Conservation (phyloP, 2,329 filamentous ascomycete species). For the Botrytis squamosa region DNA sequence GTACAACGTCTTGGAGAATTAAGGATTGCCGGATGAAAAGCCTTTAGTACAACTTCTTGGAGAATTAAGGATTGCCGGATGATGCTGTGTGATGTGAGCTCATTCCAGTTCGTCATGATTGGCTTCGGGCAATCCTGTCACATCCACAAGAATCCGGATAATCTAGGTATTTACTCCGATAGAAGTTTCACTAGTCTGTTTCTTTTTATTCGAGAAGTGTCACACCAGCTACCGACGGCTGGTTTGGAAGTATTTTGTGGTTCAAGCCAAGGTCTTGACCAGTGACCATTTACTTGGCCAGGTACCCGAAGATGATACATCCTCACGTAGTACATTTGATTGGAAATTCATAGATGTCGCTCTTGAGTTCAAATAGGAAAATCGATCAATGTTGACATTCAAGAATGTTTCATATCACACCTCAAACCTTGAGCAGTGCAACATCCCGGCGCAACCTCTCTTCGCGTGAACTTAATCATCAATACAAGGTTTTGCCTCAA, state of each 20-base stretch:
- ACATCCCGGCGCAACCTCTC: neutral
- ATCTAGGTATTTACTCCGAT: neutral
- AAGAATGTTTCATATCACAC: neutral
- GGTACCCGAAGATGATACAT: neutral
- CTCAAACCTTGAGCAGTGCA: neutral
- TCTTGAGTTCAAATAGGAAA: neutral
- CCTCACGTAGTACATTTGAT: neutral
- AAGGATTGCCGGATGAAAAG: neutral
- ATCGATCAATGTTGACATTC: neutral
- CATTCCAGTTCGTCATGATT: neutral
- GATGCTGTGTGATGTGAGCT: neutral
- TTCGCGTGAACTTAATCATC: neutral
- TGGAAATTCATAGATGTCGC: neutral
- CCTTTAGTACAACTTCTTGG: neutral
- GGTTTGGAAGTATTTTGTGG: neutral
- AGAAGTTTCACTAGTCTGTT: neutral
- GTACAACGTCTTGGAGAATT: neutral
- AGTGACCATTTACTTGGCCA: neutral
- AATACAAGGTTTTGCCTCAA: neutral
- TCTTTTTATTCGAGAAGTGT: neutral
- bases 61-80: neutral
- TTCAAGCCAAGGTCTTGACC: neutral
- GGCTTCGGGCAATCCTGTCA: neutral
- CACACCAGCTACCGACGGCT: neutral
- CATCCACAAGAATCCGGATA: neutral